Evolutionary conservation across 164 flowering plant genomes (phyloP), one percentile per base, ranked within the genome.

Genomic region (Saururus chinensis): DNA sequence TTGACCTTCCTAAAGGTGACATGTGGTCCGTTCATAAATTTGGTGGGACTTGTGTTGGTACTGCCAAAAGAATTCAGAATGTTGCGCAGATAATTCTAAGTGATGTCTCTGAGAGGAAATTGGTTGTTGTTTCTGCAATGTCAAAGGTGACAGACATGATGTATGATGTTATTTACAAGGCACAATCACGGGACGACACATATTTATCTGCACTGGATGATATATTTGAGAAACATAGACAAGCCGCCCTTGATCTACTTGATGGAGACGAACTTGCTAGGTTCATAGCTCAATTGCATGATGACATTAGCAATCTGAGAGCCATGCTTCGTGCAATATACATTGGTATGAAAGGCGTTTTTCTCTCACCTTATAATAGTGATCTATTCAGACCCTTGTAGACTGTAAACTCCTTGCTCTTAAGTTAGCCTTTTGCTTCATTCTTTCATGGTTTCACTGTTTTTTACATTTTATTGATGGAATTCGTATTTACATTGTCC

Each of bases 121-220:
- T 91, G 72, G 93, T 86, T 19, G 96, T 95, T 61, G 99, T 95
- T 64, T 95, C 99, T 68, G 97, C 99, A 30, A 91, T 95, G 99
- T 85, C 97, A 60, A 86, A 85, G 73, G 96, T 91, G 53, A 95
- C 99, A 22, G 96, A 95, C 64, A 88, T 91, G 92, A 91, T 95
- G 96, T 95, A 88, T 74, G 84, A 83, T 58, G 84, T 91, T 30
- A 82, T 95, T 51, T 6, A 76, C 70, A 88, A 79, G 82, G 99
- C 99, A 53, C 87, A 91, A 64, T 80, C 88, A 0, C 74, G 95
- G 56, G 92, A 95, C 79, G 93, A 84, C 64, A 77, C 97, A 19
- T 95, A 89, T 64, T 11, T 78, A 14, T 61, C 77, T 61, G 91
- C 95, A 52, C 22, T 87, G 66, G 95, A 89, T 74, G 86, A 77